phyloP scores from a whole-genome alignment of 495 filamentous ascomycete genomes.

The Friedmanniomyces endolithicus region DNA sequence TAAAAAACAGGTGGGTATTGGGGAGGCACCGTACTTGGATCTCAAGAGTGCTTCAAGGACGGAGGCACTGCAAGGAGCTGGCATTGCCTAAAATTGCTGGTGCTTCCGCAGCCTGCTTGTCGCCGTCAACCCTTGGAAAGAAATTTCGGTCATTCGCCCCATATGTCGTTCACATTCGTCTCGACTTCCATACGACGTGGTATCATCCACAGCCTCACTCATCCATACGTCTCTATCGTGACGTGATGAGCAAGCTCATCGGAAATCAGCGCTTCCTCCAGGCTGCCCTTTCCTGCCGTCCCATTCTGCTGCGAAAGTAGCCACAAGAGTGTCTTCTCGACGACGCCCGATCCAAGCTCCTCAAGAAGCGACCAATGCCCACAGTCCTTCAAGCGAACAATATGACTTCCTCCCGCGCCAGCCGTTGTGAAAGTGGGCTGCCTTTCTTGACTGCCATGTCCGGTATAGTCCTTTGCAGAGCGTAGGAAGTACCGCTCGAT shows the following conservation, averaged over 20 bases:
- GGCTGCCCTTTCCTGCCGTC: too few species aligned
- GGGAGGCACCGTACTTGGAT: conserved; percentile 59
- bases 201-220: too few species aligned
- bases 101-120: too few species aligned
- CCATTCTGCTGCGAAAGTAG: too few species aligned
- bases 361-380: conserved; percentile 7
- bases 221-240: too few species aligned
- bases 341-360: not conserved
- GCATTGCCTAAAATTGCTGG: not conserved
- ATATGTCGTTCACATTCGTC: too few species aligned
- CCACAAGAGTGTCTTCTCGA: not conserved
- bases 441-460: not conserved
- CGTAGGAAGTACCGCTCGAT: conserved; percentile 21
- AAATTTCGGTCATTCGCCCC: not conserved
- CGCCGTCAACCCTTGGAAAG: too few species aligned
- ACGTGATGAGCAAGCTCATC: too few species aligned
- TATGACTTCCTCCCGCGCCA: not conserved
- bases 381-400: not conserved
- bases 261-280: too few species aligned
- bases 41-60: conserved; percentile 13
- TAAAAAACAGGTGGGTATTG: conserved; percentile 32
- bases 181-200: too few species aligned
- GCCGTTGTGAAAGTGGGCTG: not conserved
- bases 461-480: too few species aligned
- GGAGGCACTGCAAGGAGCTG: conserved; percentile 1